Evolutionary conservation across 2,329 filamentous ascomycete species (phyloP), one percentile per base, ranked within the genome.

Genomic region (Aspergillus caelatus): DNA sequence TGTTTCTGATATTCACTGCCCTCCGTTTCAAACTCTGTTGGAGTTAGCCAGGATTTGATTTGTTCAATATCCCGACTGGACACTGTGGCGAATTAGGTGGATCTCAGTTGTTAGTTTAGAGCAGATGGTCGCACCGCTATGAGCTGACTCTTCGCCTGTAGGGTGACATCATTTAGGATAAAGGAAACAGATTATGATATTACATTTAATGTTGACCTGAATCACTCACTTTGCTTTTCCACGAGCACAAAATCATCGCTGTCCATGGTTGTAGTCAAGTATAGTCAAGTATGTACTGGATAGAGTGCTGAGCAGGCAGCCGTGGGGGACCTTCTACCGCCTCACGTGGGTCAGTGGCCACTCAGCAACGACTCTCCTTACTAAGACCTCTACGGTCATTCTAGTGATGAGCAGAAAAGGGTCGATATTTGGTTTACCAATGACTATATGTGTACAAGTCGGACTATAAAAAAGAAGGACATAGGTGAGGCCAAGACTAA

Each of bases 1-100:
- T 65, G 63, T 57, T 63, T 63, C 12, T 45, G 57, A 19, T 61
- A 63, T 16, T 65, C 63, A 16, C 61, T 58, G 8, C 48, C 57
- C 4, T 56, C 52, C 1, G 30, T 30, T n/a, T 48, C 41, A 4
- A 48, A 63, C 9, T 61, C 61, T 3, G 63, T 65, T 23, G 63
- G 63, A 8, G 14, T 48, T 4, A 65, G 55, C 63, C 63, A 65
- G 9, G 12, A 21, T 41, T 46, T 28, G 19, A 62, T 58, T 12
- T 53, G 14, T 19, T 32, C 23, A n/a, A 58, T 16, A 2, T 46
- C 43, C 2, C 16, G 34, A 14, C 10, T 46, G 10, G 43, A 14
- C n/a, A 26, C 43, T 46, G 26, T 23, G 8, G 43, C 6, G 3
- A 23, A 23, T 46, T 23, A 46, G 21, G 21, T 21, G n/a, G 2